Evolutionary conservation across 2,329 filamentous ascomycete species (phyloP).

Genomic region (Paraphoma sp.): DNA sequence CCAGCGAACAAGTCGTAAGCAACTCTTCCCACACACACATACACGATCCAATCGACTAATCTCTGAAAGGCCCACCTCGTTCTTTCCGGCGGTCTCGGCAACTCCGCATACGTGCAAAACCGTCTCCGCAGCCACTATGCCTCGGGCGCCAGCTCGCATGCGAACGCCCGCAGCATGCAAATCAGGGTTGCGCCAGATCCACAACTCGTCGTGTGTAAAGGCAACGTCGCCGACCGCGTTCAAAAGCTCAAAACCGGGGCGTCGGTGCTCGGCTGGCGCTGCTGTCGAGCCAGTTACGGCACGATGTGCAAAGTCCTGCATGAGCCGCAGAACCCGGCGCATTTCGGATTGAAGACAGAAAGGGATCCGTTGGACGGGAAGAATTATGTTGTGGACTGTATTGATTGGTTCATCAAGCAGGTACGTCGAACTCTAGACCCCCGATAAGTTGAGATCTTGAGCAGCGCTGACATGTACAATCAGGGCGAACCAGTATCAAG

Average conservation of each 20-base stretch:
- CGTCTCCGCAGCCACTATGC: slow-evolving; percentile 43
- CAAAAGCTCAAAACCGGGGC: slow-evolving; percentile 53
- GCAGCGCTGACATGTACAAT: slow-evolving; percentile 14
- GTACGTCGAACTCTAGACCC: neutral
- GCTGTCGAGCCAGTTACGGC: slow-evolving; percentile 44
- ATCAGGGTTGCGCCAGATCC: slow-evolving; percentile 54
- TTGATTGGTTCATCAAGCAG: slow-evolving; percentile 47
- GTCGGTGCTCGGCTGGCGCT: slow-evolving; percentile 52
- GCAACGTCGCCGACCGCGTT: slow-evolving; percentile 58
- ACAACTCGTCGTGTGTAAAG: slow-evolving; percentile 62
- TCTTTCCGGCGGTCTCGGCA: slow-evolving; percentile 52
- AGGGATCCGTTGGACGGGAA: slow-evolving; percentile 42
- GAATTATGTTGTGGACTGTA: slow-evolving; percentile 41
- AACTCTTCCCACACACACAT: slow-evolving; percentile 14
- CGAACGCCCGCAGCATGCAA: slow-evolving; percentile 28
- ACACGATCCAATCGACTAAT: slow-evolving; percentile 9
- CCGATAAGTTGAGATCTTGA: neutral
- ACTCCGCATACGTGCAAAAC: slow-evolving; percentile 49
- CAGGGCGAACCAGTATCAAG: slow-evolving; percentile 27
- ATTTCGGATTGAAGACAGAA: slow-evolving; percentile 24
- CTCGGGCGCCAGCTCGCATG: slow-evolving; percentile 11
- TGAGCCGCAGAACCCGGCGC: slow-evolving; percentile 37
- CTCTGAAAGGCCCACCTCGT: slow-evolving; percentile 40
- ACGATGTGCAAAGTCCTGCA: slow-evolving; percentile 46
- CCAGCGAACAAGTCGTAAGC: slow-evolving; percentile 34